Evolutionary conservation across 805 yeast genomes (phyloP), one percentile per base, ranked within the genome.

Genomic region (Ogataea saltuana): DNA sequence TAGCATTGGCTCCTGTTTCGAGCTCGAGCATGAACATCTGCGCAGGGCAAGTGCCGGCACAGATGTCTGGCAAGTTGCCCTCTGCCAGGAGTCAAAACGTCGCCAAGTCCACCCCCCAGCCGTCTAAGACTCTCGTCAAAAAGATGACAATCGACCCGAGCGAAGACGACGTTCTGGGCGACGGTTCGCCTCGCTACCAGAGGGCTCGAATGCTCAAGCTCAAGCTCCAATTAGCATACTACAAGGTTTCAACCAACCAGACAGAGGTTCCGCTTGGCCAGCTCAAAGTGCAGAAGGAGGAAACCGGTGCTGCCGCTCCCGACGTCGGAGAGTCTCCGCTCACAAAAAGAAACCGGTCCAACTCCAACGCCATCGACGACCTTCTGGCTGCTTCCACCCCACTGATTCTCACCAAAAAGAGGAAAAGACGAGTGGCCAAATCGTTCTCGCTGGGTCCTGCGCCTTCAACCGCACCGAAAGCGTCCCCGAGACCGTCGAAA

Each of bases 211-310:
- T 65, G 50, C 64, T 78, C 45, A 71, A 72, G 50, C 60, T 71
- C 45, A 69, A 79, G 49, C 59, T 78, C 18, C 73, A 74, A 50
- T 54, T 76, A 37, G 83, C 83, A 2, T 74, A 74, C 51, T 77
- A 70, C 57, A 78, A 76, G 53, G 70, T 71, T 32, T 67, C 67
- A 42, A 76, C 81, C 1, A 69, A 75, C 49, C 81, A 76, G 54
- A 61, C 64, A 1, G 53, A 56, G 6, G 63, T 61, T 2, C 67
- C 71, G 5, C 46, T 68, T 13, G 36, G 46, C 18, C 58, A 60
- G 15, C 56, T 71, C 33, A 53, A 63, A 44, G 53, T 60, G n/a
- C 48, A 51, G 6, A 48, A 29, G 17, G 12, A 16, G 11, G 51
- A 16, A 40, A 22, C 18, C 39, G 21, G 34, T 26, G 25, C 17